Base-by-base conservation (phyloP, 2,329 filamentous ascomycete species). In the Sclerotinia glacialis region DNA sequence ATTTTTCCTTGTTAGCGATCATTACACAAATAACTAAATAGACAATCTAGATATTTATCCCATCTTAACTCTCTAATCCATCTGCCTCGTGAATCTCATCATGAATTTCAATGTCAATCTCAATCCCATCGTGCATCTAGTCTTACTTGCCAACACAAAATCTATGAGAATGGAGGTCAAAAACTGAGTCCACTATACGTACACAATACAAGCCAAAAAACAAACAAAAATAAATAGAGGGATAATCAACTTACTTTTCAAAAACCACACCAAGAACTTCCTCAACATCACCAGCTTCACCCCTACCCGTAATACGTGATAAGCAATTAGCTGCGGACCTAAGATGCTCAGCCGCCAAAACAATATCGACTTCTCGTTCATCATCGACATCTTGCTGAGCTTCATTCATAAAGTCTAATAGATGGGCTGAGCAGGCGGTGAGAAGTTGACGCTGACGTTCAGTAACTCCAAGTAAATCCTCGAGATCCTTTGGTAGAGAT, bases 231-330 rank as follows among this genome's bases (percentile, higher is more conserved):
- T 3, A 40, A 54, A 47, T n/a, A n/a, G n/a, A n/a, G n/a, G 26
- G 54, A 44, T 21, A 7, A 56, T 21, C 21, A 26, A 68, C 70
- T 49, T 69, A 96, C 91, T 96, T 98, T 78, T 98, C 94, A 80
- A 99, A 99, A 5, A 99, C 93, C 28, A 99, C 93, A 0, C 95
- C 95, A 54, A 99, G 80, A 9, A 99, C 92, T 76, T 98, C 95
- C 77, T 99, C 94, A 21, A 98, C 92, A 78, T 98, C 94, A 2
- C 93, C 91, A 50, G 85, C 86, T 73, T 93, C 91, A 0, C 93
- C 93, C 65, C 86, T 86, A 0, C 95, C 95, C 0, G 93, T 98
- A 73, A 98, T 96, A 67, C 88, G 86, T 2, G 92, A 90, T n/a
- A 97, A 82, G 69, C 87, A 89, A 63, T 89, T 86, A 0, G 92